Base-by-base conservation (phyloP, 495 filamentous ascomycete species). In the Rusavskia elegans region DNA sequence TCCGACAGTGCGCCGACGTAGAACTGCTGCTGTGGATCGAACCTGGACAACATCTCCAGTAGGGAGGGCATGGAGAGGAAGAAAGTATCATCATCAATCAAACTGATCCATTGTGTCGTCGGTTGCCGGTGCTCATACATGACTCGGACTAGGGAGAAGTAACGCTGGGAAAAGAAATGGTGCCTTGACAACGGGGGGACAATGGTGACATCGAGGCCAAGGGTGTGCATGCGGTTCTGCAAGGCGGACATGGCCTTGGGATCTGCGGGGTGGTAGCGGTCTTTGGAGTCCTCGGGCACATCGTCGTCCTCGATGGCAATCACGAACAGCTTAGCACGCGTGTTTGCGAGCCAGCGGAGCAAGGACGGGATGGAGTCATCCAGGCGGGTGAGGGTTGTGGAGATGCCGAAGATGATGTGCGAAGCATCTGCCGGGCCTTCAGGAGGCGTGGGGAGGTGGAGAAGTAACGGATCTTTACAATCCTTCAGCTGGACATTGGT, bases 51-150 rank as follows among this genome's bases (percentile, higher is more conserved):
- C 53, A 72, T 71, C 44, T 71, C 59, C 37, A 68, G 64, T 2
- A 81, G 64, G 25, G 71, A 69, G 4, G 74, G 58, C 5, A 85
- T 68, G 13, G 79, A 79, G 4, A 81, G 73, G 63, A 85, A 81
- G 67, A 85, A 85, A 20, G 83, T 85, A 63, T 87, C 83, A 64
- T 87, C 82, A 59, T 85, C 81, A 38, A 84, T 71, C 50, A 85
- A 71, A 55, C 70, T 73, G 40, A 82, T 67, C 81, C 81, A 87
- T 45, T 71, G 63, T 20, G 78, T 81, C 54, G 69, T 64, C 32
- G 65, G 65, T 25, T 68, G 70, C 20, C 77, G 68, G 53, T 69
- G 59, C 27, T 73, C 63, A 16, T 75, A 68, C 53, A 85, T 75
- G 6, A 73, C 70, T 51, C 74, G 67, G 8, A 85, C 64, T 37